phyloP scores from a whole-genome alignment of 1,284 basidiomycete species.

The Lentinula novae-zelandiae region DNA sequence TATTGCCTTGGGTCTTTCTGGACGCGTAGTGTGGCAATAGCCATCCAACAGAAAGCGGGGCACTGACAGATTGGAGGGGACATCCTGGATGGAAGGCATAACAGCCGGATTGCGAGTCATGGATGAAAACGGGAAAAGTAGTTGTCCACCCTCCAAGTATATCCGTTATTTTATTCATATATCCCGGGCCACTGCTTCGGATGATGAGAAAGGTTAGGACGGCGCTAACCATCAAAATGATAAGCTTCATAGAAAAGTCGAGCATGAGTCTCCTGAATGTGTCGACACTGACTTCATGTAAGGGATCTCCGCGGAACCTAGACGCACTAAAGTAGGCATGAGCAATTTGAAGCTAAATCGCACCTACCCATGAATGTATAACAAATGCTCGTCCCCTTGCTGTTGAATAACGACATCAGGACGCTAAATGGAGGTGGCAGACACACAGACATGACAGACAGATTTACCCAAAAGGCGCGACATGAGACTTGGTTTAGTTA shows the following conservation, averaged over 20 bases:
- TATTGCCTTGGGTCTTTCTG: conserved; percentile 13
- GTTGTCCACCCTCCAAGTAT: background rate
- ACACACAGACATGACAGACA: background rate
- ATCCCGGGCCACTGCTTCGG: conserved; percentile 5
- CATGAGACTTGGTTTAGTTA: background rate
- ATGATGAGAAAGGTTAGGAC: conserved; percentile 3
- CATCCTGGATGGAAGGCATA: background rate
- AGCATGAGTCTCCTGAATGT: conserved; percentile 1
- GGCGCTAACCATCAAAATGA: conserved; percentile 9
- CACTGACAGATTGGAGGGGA: conserved; percentile 18
- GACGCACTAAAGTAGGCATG: background rate
- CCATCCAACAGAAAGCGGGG: conserved; percentile 21
- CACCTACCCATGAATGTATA: background rate
- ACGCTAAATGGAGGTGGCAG: background rate
- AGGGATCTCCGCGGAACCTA: conserved; percentile 11
- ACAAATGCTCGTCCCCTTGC: background rate
- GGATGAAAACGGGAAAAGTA: background rate
- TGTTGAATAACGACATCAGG: conserved; percentile 2
- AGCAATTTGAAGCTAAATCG: background rate
- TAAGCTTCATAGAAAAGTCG: conserved; percentile 7
- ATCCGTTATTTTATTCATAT: background rate
- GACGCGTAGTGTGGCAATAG: conserved; percentile 16
- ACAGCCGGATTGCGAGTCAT: conserved; percentile 11
- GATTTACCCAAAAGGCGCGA: background rate
- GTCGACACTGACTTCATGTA: background rate